Evolutionary conservation across 2,329 filamentous ascomycete species (phyloP).

Genomic region (Penicillium sp.): DNA sequence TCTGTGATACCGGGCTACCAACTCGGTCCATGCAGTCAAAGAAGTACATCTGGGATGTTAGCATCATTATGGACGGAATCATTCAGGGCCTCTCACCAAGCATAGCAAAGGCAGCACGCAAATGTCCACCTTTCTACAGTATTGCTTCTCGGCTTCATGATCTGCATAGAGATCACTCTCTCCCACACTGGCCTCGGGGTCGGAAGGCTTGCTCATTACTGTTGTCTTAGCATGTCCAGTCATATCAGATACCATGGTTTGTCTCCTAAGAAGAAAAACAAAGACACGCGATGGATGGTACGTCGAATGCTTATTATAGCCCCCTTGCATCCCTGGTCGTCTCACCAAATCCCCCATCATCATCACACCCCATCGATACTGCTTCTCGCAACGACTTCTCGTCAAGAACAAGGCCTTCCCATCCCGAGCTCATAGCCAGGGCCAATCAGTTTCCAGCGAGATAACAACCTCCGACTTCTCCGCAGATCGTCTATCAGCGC

Average conservation of each 20-base stretch:
- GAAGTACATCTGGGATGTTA: constrained; percentile 36
- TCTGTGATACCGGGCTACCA: background rate
- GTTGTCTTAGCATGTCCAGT: constrained; percentile 1
- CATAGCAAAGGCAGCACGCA: constrained; percentile 46
- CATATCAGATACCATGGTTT: background rate
- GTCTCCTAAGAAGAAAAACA: background rate
- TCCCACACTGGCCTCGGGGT: constrained; percentile 3
- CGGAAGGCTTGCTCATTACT: background rate
- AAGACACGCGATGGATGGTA: no score
- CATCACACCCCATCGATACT: no score
- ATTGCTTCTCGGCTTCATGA: constrained; percentile 32
- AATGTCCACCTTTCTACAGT: constrained; percentile 44
- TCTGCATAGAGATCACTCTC: constrained; percentile 29
- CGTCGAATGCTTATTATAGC: background rate
- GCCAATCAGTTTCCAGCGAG: constrained; percentile 1
- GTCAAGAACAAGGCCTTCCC: no score
- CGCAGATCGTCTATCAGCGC: constrained; percentile 20
- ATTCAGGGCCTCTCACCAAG: constrained; percentile 26
- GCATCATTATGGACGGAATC: background rate
- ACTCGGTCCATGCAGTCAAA: constrained; percentile 37
- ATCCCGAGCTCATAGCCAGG: no score
- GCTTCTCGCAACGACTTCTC: no score
- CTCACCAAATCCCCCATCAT: no score
- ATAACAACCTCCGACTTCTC: constrained; percentile 7
- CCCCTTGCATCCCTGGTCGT: no score